Evolutionary conservation across 805 yeast species (phyloP), one percentile per base, ranked within the genome.

Genomic region (Ogataea chonburiensis): DNA sequence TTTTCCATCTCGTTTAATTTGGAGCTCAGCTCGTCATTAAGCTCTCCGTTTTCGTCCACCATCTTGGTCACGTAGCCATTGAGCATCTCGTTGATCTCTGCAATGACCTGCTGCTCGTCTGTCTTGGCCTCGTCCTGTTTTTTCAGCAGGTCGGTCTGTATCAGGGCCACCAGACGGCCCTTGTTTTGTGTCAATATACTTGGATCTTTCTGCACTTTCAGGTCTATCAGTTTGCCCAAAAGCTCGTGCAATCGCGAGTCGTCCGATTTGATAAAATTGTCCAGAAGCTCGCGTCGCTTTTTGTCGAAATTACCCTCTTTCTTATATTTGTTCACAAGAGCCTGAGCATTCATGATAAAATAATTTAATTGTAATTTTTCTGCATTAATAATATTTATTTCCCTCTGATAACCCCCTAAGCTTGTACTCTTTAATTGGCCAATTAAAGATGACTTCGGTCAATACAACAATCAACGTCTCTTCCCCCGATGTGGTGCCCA

Each of bases 151-250:
- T 69, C 71, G 2, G 79, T 75, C 45, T 74, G 79, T 2, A 75
- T 68, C 40, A 74, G 51, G 0, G 79, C 79, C 0, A 70, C 71
- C 50, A 71, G 60, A 31, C 67, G 71, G 3, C 77, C 79, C 35
- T 64, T 69, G 52, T 73, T 75, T 47, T 71, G 55, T 1, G 63
- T 53, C 14, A 75, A 51, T 12, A 75, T 63, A 13, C 64, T 53
- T 1, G 79, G 79, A 44, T 75, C 77, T 22, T 65, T 58, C 29
- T 64, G 60, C 16, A 73, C 67, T 43, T 73, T 73, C 26, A 58
- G 52, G 38, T 70, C 75, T 3, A 75, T 66, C 52, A 73, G 53
- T 17, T 68, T 49, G 30, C 32, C 40, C n/a, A 43, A 35, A 11
- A 43, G 33, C 24, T 28, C 31, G 24, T 37, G 30, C 17, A 43